phyloP scores from a whole-genome alignment of 2,329 filamentous ascomycete species.

The Nothophaeocryptopus gaeumannii region DNA sequence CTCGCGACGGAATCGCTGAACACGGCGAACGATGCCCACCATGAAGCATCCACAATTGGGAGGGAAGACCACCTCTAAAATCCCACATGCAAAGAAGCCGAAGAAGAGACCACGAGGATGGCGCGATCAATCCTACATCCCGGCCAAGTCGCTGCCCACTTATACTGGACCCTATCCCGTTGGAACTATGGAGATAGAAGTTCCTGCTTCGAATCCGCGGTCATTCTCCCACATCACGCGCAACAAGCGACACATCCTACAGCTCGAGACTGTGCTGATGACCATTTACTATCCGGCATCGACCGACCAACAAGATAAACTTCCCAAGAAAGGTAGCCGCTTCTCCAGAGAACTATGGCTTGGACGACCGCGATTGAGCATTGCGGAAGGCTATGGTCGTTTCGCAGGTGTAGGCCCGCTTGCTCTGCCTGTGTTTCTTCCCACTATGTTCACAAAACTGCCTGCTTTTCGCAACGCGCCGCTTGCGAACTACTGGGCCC shows the following conservation, averaged over 20 bases:
- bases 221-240: conserved; percentile 52
- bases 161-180: conserved; percentile 55
- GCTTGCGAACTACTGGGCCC: conserved; percentile 53
- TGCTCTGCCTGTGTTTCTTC: conserved; percentile 54
- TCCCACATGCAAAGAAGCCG: conserved; percentile 48
- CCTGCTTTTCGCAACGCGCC: conserved; percentile 62
- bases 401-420: conserved; percentile 55
- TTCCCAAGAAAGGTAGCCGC: conserved; percentile 27
- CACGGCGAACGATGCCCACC: not conserved
- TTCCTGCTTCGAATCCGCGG: conserved; percentile 48
- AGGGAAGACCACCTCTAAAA: conserved; percentile 22
- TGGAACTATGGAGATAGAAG: conserved; percentile 55
- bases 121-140: conserved; percentile 39
- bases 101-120: conserved; percentile 28
- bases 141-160: conserved; percentile 46
- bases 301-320: conserved; percentile 38
- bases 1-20: too few species aligned
- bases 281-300: conserved; percentile 63
- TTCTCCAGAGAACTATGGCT: conserved; percentile 61
- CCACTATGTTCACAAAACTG: conserved; percentile 63
- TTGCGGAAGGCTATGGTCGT: conserved; percentile 61
- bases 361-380: conserved; percentile 54
- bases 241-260: conserved; percentile 47
- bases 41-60: conserved; percentile 20
- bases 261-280: conserved; percentile 61